Percentiles rank a stretch among this genome's conserved stretches.
These are phyloP conservation scores for Pachysolen tannophilus DNA, from an alignment of 805 yeast species.

Conservation along the genomic window DNA sequence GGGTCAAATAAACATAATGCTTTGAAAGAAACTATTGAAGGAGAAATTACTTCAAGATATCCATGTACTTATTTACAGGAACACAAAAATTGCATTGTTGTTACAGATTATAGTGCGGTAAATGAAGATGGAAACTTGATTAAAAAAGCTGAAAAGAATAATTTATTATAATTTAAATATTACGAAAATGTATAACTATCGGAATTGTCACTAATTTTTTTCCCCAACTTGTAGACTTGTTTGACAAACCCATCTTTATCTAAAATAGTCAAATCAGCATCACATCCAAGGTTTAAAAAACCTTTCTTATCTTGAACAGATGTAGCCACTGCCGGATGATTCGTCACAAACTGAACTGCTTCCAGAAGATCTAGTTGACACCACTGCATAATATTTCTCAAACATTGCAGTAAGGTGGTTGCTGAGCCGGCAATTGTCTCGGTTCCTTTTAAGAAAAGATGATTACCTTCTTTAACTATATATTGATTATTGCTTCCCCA, in stretches of 20 bases:
- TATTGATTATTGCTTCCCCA: conserved; percentile 34
- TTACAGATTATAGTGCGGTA: conserved; percentile 41
- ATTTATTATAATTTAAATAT: no score
- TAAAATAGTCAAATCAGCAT: conserved; percentile 47
- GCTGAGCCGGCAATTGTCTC: conserved; percentile 56
- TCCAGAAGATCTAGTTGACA: conserved; percentile 36
- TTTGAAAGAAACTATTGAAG: conserved; percentile 35
- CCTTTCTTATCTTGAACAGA: conserved; percentile 38
- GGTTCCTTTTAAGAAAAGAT: conserved; percentile 41
- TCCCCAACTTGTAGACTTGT: conserved; percentile 45
- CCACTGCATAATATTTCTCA: conserved; percentile 45
- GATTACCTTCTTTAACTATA: conserved; percentile 39
- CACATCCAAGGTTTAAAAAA: conserved; percentile 41
- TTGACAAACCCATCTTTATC: conserved; percentile 34
- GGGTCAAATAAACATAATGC: conserved; percentile 40
- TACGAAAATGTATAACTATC: no score
- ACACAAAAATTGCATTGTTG: conserved; percentile 35
- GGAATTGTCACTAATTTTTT: conserved; percentile 17
- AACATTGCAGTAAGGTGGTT: conserved; percentile 42
- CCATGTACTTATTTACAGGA: conserved; percentile 45
- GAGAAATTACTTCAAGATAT: conserved; percentile 29
- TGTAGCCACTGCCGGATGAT: conserved; percentile 43
- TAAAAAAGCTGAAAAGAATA: no score
- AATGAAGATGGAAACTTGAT: no score
- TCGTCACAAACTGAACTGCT: conserved; percentile 50